Evolutionary conservation across 139 green algal species (phyloP), one percentile per base, ranked within the genome.

Genomic region (Desmodesmus armatus): DNA sequence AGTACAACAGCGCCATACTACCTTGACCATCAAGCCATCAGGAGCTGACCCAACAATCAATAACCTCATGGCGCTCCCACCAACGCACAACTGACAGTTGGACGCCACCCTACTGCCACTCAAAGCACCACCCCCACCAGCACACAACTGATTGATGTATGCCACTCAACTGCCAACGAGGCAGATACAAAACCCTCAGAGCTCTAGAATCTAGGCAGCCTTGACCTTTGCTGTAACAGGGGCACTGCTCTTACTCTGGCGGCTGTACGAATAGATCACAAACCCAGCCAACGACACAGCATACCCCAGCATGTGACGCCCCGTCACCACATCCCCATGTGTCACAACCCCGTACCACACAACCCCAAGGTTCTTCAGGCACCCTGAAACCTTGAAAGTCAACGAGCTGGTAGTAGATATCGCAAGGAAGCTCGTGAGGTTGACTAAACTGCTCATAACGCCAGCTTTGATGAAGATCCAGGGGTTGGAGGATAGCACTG

Each of bases 301-400:
- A 80, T 96, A 96, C 7, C 93, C 93, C 5, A 84, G 31, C 35
- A 92, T 17, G 78, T 95, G 92, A 67, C 84, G 15, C 4, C 27
- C 0, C 13, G 85, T 84, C 33, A 94, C 83, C 4, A 39, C n/a
- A 75, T 95, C 89, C 0, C 85, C 84, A 43, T 91, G 62, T 25
- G 85, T 63, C 11, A 86, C 60, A 3, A 92, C 82, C 5, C 85
- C 89, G 40, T 89, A 87, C 85, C 41, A 88, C 21, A 96, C 88
- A 3, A 95, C 90, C 6, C 84, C 73, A 25, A 92, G 40, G 74
- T 96, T 96, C 85, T 95, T 95, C n/a, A 93, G 31, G 67, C 88
- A 94, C 15, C 89, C 90, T 23, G 88, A 88, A 15, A 94, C 91
- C 85, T 97, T 97, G 90, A 97, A 95, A 0, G 92, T 96, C 31